Percentiles rank a stretch among this genome's conserved stretches.
Conservation (phyloP, 2,329 filamentous ascomycete species). For the Talaromyces sp. region DNA sequence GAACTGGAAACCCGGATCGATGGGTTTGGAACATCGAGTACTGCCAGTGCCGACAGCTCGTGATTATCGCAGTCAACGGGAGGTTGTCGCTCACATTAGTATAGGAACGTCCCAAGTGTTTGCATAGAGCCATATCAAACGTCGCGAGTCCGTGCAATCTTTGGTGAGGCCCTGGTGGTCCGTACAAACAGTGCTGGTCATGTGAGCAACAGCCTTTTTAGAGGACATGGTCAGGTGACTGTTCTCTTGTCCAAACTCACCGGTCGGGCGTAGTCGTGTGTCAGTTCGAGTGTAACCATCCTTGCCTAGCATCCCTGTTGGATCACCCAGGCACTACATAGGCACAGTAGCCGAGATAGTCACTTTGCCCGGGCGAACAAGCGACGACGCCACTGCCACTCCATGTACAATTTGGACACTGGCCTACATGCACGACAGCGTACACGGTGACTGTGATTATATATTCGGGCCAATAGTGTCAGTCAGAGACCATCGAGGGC, state of each 20-base stretch:
- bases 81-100: not conserved
- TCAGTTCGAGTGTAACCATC: not conserved
- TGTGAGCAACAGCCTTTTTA: not conserved
- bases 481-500: not conserved
- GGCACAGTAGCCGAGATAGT: not conserved
- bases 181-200: not conserved
- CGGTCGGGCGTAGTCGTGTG: not conserved
- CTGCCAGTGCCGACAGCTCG: not conserved
- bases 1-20: no score
- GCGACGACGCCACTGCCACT: not conserved
- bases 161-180: not conserved
- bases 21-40: no score
- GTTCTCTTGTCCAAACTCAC: not conserved
- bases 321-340: not conserved
- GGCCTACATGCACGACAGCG: not conserved
- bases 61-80: not conserved
- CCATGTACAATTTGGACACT: not conserved
- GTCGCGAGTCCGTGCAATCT: not conserved
- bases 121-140: no score
- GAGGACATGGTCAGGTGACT: not conserved
- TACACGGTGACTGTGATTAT: not conserved
- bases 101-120: not conserved
- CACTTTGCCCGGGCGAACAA: not conserved
- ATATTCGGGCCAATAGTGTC: not conserved
- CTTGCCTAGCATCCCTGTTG: not conserved